phyloP scores from a whole-genome alignment of 176 grass and related monocot genomes.

The Juncus effusus region DNA sequence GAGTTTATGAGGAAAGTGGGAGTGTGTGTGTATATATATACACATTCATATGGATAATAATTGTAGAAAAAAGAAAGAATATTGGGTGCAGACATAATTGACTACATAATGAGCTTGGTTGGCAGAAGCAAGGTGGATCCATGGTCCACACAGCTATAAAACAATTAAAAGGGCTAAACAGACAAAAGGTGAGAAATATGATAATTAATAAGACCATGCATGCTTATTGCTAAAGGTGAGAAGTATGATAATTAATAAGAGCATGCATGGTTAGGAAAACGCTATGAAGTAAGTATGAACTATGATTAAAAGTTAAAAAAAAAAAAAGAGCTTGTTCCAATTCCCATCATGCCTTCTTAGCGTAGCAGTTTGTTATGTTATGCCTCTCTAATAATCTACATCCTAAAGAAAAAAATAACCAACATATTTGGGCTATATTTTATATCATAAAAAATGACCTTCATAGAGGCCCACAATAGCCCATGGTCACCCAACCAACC shows the following conservation, averaged over 20 bases:
- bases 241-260: neutral
- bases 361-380: conserved; percentile 15
- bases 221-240: neutral
- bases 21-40: neutral
- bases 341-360: conserved; percentile 17
- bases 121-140: neutral
- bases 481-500: too few relatives aligned
- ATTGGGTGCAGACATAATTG: neutral
- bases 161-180: neutral
- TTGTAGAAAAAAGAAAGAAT: neutral
- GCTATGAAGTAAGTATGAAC: neutral
- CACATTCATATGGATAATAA: neutral
- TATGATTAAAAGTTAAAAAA: neutral
- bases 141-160: neutral
- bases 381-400: too few relatives aligned
- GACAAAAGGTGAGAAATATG: neutral
- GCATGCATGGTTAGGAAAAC: neutral
- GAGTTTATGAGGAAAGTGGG: conserved; percentile 3
- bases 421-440: too few relatives aligned
- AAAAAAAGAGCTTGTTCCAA: neutral
- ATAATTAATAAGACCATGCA: neutral
- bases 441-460: too few relatives aligned
- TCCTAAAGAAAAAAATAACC: too few relatives aligned
- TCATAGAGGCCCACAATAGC: too few relatives aligned
- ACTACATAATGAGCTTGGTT: neutral